Conservation (phyloP, 345 rosid species). For the Cochlearia excelsa region DNA sequence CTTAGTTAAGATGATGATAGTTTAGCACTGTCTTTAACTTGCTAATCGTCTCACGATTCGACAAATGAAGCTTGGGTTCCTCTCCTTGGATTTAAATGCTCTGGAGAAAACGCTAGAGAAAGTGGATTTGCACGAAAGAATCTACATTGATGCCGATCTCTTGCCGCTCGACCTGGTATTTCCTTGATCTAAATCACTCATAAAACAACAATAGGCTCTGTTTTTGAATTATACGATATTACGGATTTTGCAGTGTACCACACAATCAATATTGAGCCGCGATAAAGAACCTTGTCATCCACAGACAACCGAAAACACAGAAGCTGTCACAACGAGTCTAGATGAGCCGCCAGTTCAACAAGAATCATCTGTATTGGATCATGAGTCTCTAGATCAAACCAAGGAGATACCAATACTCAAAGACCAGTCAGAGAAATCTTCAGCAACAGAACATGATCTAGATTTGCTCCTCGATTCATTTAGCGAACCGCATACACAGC, state of each 20-base stretch:
- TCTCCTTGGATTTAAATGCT: conserved; percentile 64
- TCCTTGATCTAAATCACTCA: background rate
- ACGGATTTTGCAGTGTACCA: conserved; percentile 32
- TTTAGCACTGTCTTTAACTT: background rate
- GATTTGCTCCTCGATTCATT: conserved; percentile 66
- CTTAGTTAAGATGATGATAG: background rate
- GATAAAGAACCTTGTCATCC: conserved; percentile 29
- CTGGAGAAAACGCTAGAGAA: conserved; percentile 61
- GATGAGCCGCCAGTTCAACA: conserved; percentile 26
- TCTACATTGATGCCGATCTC: conserved; percentile 71
- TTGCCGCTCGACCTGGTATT: conserved; percentile 65
- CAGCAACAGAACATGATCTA: conserved; percentile 57
- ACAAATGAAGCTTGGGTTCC: conserved; percentile 48
- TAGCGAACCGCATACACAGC: conserved; percentile 29
- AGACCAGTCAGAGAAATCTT: conserved; percentile 30
- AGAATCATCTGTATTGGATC: conserved; percentile 24
- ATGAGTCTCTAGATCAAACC: conserved; percentile 23
- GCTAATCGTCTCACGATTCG: background rate
- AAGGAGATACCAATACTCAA: conserved; percentile 23
- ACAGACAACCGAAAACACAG: conserved; percentile 7
- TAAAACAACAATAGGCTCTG: background rate
- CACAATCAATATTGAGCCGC: conserved; percentile 25
- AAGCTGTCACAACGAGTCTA: conserved; percentile 20
- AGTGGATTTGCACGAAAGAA: conserved; percentile 60
- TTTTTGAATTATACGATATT: conserved; percentile 18